Evolutionary conservation across 106 monocot genomes (phyloP), one percentile per base, ranked within the genome.

Genomic region (Agapanthus africanus): DNA sequence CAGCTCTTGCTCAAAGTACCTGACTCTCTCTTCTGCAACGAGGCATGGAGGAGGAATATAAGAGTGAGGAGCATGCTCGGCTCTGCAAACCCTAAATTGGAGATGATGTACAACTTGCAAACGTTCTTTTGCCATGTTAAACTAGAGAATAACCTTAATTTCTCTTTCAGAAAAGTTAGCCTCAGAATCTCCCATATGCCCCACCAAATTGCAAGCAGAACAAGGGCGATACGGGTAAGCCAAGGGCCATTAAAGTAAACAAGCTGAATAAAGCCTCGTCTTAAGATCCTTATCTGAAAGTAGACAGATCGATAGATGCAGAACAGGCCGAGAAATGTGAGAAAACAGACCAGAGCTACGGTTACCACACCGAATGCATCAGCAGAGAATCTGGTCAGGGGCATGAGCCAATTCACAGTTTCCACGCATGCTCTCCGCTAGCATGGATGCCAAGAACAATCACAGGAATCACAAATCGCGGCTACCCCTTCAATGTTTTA

Each of bases 231-330:
- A 67, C 85, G 79, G 62, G 74, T 77, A 25, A 88, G 47, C 91
- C 87, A 91, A 3, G 95, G 95, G 14, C 94, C 94, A 73, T 88
- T 91, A 79, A 95, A 95, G 52, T 87, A 91, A 23, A 77, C 73
- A 32, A 91, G 85, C 36, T 81, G 85, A 44, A 71, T 71, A 37
- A 73, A 68, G 34, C 40, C 71, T 42, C 67, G 39, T 68, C 40
- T 70, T 44, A 18, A 61, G 21, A 90, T 87, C 54, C 52, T 42
- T n/a, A 74, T 65, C 42, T 65, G 76, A 72, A 91, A 88, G 64
- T 79, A 85, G 51, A 79, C 14, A n/a, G 70, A 74, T 10, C 77
- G 79, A 62, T 74, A 44, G 50, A 95, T 81, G 73, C 83, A 83
- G 16, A 81, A 38, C 8, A 91, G 47, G 37, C 83, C 85, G 4